A percentile compares a stretch with the other conserved stretches of the same genome.
These are phyloP conservation scores for Colletotrichum coccodes DNA, from an alignment of 2,329 filamentous ascomycete genomes.

Conservation along the genomic window DNA sequence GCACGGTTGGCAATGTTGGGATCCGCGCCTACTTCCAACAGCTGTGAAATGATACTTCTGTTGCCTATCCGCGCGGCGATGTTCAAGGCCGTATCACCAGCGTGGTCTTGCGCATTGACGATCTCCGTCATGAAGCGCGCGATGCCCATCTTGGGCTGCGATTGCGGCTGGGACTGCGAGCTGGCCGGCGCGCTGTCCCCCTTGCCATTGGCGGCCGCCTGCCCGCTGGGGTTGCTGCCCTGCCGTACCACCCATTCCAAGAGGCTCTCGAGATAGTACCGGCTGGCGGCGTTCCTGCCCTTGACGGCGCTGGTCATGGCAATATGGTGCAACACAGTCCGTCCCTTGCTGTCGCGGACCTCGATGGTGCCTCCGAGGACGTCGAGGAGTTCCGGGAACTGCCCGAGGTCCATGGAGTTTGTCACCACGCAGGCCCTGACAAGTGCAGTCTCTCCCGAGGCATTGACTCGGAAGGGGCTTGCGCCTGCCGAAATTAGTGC, in stretches of 20 bases:
- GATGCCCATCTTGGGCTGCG: conserved; percentile 78
- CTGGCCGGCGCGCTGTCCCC: conserved; percentile 48
- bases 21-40: conserved; percentile 94
- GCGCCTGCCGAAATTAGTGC: conserved; percentile 86
- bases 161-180: conserved; percentile 47
- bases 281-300: conserved; percentile 88
- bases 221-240: conserved; percentile 71
- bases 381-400: conserved; percentile 90
- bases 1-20: conserved; percentile 92
- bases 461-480: conserved; percentile 88
- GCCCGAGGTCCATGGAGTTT: conserved; percentile 91
- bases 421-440: conserved; percentile 94
- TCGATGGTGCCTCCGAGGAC: conserved; percentile 91
- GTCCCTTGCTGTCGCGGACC: conserved; percentile 85
- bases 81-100: conserved; percentile 94
- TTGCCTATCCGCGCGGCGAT: conserved; percentile 94
- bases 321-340: conserved; percentile 96
- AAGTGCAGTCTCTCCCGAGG: conserved; percentile 88
- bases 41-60: conserved; percentile 93
- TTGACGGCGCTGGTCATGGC: conserved; percentile 96
- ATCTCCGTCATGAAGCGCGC: conserved; percentile 97
- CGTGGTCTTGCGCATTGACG: conserved; percentile 93
- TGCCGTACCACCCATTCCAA: conserved; percentile 95
- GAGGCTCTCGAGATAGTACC: conserved; percentile 95
- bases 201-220: conserved; percentile 43